Evolutionary conservation across 805 yeast genomes (phyloP).

Genomic region (Saccharomyces jurei): DNA sequence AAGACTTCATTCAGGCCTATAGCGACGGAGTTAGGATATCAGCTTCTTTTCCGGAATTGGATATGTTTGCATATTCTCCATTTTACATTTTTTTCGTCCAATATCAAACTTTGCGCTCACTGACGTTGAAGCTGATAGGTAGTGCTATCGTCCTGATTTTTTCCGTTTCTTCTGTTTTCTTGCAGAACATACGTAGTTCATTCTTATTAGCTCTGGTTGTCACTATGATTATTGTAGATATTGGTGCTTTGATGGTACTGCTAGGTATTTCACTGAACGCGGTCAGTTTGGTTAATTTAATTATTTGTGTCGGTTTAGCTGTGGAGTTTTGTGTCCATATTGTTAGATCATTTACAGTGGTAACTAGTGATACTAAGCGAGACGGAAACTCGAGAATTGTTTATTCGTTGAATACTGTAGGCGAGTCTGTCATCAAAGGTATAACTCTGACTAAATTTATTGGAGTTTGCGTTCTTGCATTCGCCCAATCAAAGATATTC

Average conservation of each 20-base stretch:
- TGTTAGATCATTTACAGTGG: constrained; percentile 62
- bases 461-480: constrained; percentile 80
- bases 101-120: constrained; percentile 55
- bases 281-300: constrained; percentile 76
- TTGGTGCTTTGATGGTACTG: constrained; percentile 72
- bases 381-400: constrained; percentile 33
- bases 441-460: constrained; percentile 82
- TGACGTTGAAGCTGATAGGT: constrained; percentile 47
- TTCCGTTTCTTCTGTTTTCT: constrained; percentile 42
- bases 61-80: constrained; percentile 83
- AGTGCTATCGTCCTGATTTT: constrained; percentile 49
- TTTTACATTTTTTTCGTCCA: constrained; percentile 91
- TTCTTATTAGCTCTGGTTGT: constrained; percentile 50
- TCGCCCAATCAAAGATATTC: constrained; percentile 80
- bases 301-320: constrained; percentile 88
- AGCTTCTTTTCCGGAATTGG: constrained; percentile 45
- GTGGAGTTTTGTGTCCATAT: constrained; percentile 91
- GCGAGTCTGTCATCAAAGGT: constrained; percentile 85
- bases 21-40: constrained; percentile 62
- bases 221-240: constrained; percentile 53
- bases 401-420: constrained; percentile 67
- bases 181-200: constrained; percentile 64
- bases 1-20: constrained; percentile 76
- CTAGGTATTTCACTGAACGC: constrained; percentile 80
- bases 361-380: constrained; percentile 29